phyloP scores from a whole-genome alignment of 1,139 yeast genomes.

The Candida sp. region DNA sequence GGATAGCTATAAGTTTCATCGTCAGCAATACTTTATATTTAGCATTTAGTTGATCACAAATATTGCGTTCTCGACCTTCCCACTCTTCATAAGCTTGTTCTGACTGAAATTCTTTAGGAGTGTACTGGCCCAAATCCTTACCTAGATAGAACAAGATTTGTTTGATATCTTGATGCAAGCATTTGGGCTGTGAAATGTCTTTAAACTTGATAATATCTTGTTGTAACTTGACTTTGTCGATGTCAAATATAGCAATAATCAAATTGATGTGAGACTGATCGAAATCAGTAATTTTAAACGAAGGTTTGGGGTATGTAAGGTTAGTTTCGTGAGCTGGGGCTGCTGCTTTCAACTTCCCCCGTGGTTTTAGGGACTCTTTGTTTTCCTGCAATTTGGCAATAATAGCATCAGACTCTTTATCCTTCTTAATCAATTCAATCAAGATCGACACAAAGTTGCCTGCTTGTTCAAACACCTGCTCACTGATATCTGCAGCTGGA shows the following conservation, averaged over 20 bases:
- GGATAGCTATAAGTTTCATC: slow-evolving; percentile 26
- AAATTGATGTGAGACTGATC: slow-evolving; percentile 35
- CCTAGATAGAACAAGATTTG: slow-evolving; percentile 35
- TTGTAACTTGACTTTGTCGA: slow-evolving; percentile 42
- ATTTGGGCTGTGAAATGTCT: slow-evolving; percentile 39
- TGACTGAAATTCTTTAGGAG: slow-evolving; percentile 39
- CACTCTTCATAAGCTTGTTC: slow-evolving; percentile 44
- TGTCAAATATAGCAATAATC: slow-evolving; percentile 37
- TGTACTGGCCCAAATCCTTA: slow-evolving; percentile 38
- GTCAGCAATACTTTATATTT: slow-evolving; percentile 39
- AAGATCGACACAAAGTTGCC: slow-evolving; percentile 55
- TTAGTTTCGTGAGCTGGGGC: slow-evolving; percentile 2
- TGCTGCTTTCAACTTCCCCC: slow-evolving; percentile 4
- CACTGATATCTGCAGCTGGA: slow-evolving; percentile 40
- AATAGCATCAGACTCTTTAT: slow-evolving; percentile 38
- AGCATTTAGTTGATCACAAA: slow-evolving; percentile 32
- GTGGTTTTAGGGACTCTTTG: slow-evolving; percentile 36
- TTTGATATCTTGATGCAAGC: slow-evolving; percentile 44
- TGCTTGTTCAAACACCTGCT: slow-evolving; percentile 53
- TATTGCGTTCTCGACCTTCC: slow-evolving; percentile 45
- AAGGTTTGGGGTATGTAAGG: slow-evolving; percentile 36
- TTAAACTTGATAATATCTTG: slow-evolving; percentile 45
- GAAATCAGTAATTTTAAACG: slow-evolving; percentile 49
- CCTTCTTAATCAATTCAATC: slow-evolving; percentile 43
- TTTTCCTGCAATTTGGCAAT: slow-evolving; percentile 42